Evolutionary conservation across 129 eudicot species (phyloP), one percentile per base, ranked within the genome.

Genomic region (Arctium minus): DNA sequence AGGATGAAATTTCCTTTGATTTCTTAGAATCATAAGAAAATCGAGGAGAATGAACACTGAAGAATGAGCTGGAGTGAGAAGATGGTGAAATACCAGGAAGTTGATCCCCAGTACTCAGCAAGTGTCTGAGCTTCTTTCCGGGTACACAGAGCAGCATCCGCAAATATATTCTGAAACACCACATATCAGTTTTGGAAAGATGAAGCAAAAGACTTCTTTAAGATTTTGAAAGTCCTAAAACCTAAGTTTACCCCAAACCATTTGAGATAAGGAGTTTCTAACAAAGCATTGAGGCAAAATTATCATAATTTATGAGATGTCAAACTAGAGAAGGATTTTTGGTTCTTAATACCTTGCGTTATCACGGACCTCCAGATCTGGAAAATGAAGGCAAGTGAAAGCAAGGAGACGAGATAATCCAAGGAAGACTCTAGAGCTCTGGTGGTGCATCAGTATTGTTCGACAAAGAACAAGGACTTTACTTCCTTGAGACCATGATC

Each of bases 361-460:
- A 76, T 96, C 99, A 67, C 99, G 99, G 82, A 96, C 94, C 85
- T 96, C 99, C 83, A 96, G 73, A 86, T 96, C 99, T 44, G 99
- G 99, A 88, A 87, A 96, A 85, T 87, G 88, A 75, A 93, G 93
- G 81, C 93, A 87, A 67, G 80, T 85, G 78, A 88, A 91, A 11
- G 97, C 90, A 79, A 96, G 93, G 62, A 96, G 98, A 75, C 87
- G 93, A 80, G 99, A 93, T 67, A 96, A 85, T 48, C 89, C 89
- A 80, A 83, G 86, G 82, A 96, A 96, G 85, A 93, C 86, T 48
- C 90, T 80, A 74, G 99, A 96, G 78, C 97, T 90, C 11, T 88
- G 90, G 79, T 93, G 99, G 79, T 96, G 94, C 87, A 93, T 87
- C 74, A 96, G 83, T 93, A 96, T 80, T n/a, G 97, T 91, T 77